Evolutionary conservation across 2,329 filamentous ascomycete species (phyloP), one percentile per base, ranked within the genome.

Genomic region (Fusarium sp.): DNA sequence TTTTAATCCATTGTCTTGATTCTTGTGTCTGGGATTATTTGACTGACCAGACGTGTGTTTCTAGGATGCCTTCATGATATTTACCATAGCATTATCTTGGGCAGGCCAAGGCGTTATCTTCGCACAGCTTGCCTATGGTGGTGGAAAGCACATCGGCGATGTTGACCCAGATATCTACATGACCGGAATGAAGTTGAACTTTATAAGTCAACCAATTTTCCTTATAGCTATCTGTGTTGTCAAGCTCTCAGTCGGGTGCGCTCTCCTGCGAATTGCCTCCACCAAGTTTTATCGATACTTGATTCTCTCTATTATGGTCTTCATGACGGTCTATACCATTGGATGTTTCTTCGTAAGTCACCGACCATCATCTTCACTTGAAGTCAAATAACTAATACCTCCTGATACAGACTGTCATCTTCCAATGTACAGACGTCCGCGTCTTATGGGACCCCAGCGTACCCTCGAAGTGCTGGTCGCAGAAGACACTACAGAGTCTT

Each of bases 391-490:
- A 44, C 29, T 28, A 9, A n/a, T 21, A 21, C 8, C 3, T 2
- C 15, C 1, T 18, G 8, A 15, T 21, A 2, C 18, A 79, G 74
- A 85, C 84, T 0, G 64, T 86, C 3, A 57, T 86, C 3, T 72
- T 85, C 3, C 84, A 87, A 60, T 87, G 85, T 48, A 80, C 78
- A 8, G 78, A 86, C 41, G 73, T 86, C 2, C 77, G 79, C 8
- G 63, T 81, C 1, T 77, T 80, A 28, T 87, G 84, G 84, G 82
- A 87, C 63, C 43, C 38, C 0, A 72, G 69, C 0, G 75, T 82
- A 3, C 71, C 78, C 12, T 74, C 78, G 0, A 79, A 75, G 3
- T 86, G 85, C 65, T 87, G 83, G 80, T 58, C 75, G 1, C 60
- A 72, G 8, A 46, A 49, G 2, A 83, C 80, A 0, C 74, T 85